A percentile compares a stretch with the other conserved stretches of the same genome.
These are phyloP conservation scores for Orbilia oligospora DNA, from an alignment of 2,329 filamentous ascomycete species.

Conservation along the genomic window DNA sequence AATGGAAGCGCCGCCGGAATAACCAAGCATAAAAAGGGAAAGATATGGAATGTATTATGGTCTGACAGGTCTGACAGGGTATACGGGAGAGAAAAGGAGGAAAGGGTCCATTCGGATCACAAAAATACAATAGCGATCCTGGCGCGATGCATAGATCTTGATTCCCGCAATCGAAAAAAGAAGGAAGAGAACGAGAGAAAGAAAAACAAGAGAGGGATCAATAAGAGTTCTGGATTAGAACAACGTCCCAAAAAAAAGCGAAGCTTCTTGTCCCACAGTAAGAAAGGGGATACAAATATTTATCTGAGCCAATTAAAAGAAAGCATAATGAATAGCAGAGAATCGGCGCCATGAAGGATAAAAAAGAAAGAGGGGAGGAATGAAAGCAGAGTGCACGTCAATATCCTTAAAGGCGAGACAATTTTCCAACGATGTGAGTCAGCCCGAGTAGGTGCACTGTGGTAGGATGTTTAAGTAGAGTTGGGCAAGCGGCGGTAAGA, in stretches of 20 bases:
- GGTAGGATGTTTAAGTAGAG: not conserved
- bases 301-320: not conserved
- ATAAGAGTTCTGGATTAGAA: not conserved
- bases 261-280: not conserved
- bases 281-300: not conserved
- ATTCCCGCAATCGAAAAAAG: not conserved
- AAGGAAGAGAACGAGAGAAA: not conserved
- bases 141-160: conserved; percentile 6
- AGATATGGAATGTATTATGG: too few species aligned
- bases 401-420: not conserved
- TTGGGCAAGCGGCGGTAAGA: not conserved
- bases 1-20: too few species aligned
- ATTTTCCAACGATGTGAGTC: not conserved
- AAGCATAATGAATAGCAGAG: not conserved
- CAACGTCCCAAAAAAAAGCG: not conserved
- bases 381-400: not conserved
- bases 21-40: too few species aligned
- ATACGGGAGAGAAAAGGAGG: not conserved
- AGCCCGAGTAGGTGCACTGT: not conserved
- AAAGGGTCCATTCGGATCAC: not conserved
- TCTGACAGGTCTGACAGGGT: too few species aligned
- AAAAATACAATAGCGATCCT: not conserved
- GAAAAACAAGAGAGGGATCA: not conserved
- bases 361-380: not conserved
- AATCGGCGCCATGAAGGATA: not conserved